Base-by-base conservation (phyloP, 257 asterid genomes). In the Eustoma russellianum region DNA sequence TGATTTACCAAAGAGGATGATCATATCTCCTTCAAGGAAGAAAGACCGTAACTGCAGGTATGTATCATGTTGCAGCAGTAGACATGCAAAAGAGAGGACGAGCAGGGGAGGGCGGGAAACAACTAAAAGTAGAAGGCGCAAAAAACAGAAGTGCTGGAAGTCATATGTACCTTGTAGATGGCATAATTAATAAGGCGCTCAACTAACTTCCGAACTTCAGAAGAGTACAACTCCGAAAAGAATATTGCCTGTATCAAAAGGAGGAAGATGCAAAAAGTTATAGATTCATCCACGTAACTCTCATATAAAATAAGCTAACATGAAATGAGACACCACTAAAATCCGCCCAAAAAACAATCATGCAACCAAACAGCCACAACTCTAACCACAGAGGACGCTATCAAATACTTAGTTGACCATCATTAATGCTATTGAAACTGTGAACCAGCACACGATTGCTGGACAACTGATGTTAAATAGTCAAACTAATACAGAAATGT, bases 111-210 rank as follows among this genome's bases (percentile, higher is more conserved):
- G 12, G 5, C 7, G 43, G 30, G 30, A 24, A 24, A 24, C 30
- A 24, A 24, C 30, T 2, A 24, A 24, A 24, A 24, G 30, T 24
- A 1, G 30, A 24, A 24, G 30, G 9, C 7, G 43, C 12, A 11
- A 11, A 38, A 38, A 38, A 3, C 43, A 38, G 43, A 38, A 38
- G 43, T 11, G 12, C 1, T 11, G 12, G 43, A 38, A 11, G 46
- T 56, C n/a, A 53, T 38, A 53, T 55, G 59, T 72, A 89, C 97
- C 95, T 89, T 89, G 77, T 86, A 89, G 61, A 89, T 78, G 62
- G 83, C 68, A 74, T 89, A 89, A 75, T 89, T 83, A 64, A 81
- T 59, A 30, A 89, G 95, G 60, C 94, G 83, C 59, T 89, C 97
- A 59, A 77, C 85, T 78, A 79, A 66, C 80, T 89, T 89, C 18